Evolutionary conservation across 257 asterid genomes (phyloP).

Genomic region (Nemophila menziesii): DNA sequence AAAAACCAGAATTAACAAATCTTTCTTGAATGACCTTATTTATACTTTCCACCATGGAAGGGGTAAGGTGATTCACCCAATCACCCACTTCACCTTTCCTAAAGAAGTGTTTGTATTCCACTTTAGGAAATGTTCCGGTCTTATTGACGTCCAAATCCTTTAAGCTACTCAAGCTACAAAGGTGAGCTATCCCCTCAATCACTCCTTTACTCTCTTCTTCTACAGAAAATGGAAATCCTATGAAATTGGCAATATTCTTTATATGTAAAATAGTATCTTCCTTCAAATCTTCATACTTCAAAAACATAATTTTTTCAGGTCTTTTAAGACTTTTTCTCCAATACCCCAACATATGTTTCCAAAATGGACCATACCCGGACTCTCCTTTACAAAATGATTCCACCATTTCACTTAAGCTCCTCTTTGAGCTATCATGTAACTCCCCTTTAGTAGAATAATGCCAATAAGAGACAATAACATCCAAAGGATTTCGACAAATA

Average conservation of each 20-base stretch:
- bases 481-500: slow-evolving; percentile 38
- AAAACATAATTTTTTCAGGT: slow-evolving; percentile 30
- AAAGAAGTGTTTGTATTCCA: neutral
- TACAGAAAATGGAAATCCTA: slow-evolving; percentile 10
- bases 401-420: slow-evolving; percentile 15
- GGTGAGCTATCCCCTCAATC: too few species aligned
- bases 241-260: slow-evolving; percentile 5
- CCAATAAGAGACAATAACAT: slow-evolving; percentile 30
- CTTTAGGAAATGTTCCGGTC: neutral
- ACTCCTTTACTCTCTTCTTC: too few species aligned
- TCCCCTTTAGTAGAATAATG: slow-evolving; percentile 18
- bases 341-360: slow-evolving; percentile 53
- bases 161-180: slow-evolving; percentile 3
- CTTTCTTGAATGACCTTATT: too few species aligned
- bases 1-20: too few species aligned
- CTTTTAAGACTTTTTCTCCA: slow-evolving; percentile 27
- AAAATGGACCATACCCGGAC: slow-evolving; percentile 34
- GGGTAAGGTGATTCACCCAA: neutral
- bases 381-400: slow-evolving; percentile 28
- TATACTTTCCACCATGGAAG: too few species aligned
- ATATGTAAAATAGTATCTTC: neutral
- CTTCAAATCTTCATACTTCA: slow-evolving; percentile 41
- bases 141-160: slow-evolving; percentile 9
- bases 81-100: slow-evolving; percentile 4
- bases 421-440: slow-evolving; percentile 5